A percentile compares a stretch with the other conserved stretches of the same genome.
Evolutionary conservation across 2,329 filamentous ascomycete species (phyloP).

Genomic region (Curvularia sp.): DNA sequence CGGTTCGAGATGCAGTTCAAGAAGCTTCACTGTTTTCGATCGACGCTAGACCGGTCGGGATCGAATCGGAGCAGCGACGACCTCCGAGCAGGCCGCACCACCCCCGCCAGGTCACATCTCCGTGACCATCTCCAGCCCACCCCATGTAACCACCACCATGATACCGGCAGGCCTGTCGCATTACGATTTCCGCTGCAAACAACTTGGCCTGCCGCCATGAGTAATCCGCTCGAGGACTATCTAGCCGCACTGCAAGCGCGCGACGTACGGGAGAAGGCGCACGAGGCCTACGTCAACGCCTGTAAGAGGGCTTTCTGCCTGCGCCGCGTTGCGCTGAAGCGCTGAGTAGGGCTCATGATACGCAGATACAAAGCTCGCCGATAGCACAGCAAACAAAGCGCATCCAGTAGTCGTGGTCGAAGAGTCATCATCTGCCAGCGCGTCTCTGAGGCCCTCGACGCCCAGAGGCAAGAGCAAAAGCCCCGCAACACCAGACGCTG

Average conservation of each 20-base stretch:
- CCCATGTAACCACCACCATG: conserved; percentile 34
- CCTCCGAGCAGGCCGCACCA: conserved; percentile 21
- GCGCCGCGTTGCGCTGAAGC: background rate
- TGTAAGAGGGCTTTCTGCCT: conserved; percentile 62
- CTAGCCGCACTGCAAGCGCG: conserved; percentile 73
- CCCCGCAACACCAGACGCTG: conserved; percentile 21
- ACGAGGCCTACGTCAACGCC: conserved; percentile 74
- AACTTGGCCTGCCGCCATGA: conserved; percentile 56
- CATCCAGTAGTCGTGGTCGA: conserved; percentile 33
- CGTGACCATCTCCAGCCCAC: conserved; percentile 22
- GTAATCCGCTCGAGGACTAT: conserved; percentile 84
- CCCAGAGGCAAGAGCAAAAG: conserved; percentile 29
- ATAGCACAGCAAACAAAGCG: conserved; percentile 50
- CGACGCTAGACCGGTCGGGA: conserved; percentile 16
- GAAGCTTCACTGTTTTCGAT: conserved; percentile 12
- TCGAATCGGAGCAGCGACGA: conserved; percentile 30
- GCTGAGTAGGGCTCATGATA: conserved; percentile 12
- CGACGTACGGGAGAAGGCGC: conserved; percentile 71
- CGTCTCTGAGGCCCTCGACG: conserved; percentile 33
- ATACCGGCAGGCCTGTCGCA: conserved; percentile 12
- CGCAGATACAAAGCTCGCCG: conserved; percentile 56
- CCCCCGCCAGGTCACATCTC: conserved; percentile 17
- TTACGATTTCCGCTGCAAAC: conserved; percentile 8
- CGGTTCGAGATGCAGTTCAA: background rate
- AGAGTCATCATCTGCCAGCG: conserved; percentile 24